Conservation (phyloP, 768 basidiomycete species). For the Podaxis sp. region DNA sequence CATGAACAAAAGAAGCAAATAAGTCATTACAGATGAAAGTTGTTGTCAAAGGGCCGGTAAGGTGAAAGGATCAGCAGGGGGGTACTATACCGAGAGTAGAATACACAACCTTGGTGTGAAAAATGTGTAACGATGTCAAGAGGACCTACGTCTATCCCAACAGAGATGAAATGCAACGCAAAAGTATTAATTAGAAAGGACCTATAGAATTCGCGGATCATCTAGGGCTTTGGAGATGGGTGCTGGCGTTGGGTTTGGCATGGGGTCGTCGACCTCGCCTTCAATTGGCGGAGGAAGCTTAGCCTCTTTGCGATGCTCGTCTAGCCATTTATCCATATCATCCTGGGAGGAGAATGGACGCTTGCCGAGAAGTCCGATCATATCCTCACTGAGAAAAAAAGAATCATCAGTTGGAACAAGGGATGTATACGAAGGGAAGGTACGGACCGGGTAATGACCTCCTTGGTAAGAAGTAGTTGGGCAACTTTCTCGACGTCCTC, state of each 20-base stretch:
- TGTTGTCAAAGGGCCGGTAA: conserved; percentile 1
- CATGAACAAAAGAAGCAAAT: conserved; percentile 15
- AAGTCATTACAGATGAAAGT: conserved; percentile 10
- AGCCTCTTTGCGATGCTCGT: conserved; percentile 56
- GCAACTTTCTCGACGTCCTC: conserved; percentile 95
- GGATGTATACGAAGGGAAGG: not conserved
- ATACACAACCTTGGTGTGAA: conserved; percentile 18
- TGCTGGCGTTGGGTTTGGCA: conserved; percentile 47
- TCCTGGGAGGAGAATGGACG: conserved; percentile 79
- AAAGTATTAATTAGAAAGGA: not conserved
- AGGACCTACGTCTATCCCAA: conserved; percentile 5
- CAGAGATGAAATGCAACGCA: not conserved
- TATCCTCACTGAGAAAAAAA: conserved; percentile 62
- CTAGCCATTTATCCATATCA: conserved; percentile 98
- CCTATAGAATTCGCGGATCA: conserved; percentile 17
- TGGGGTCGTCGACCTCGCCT: conserved; percentile 30
- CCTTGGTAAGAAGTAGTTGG: conserved; percentile 84
- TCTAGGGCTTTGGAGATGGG: conserved; percentile 29
- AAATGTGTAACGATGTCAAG: conserved; percentile 1
- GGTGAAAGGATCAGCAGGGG: not conserved
- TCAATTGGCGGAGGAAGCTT: conserved; percentile 38
- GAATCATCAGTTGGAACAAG: not conserved
- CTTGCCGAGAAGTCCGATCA: conserved; percentile 78
- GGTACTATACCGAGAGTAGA: conserved; percentile 19
- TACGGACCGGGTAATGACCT: conserved; percentile 83